phyloP scores from a whole-genome alignment of 306 rosid genomes.

The Luffa aegyptiaca region DNA sequence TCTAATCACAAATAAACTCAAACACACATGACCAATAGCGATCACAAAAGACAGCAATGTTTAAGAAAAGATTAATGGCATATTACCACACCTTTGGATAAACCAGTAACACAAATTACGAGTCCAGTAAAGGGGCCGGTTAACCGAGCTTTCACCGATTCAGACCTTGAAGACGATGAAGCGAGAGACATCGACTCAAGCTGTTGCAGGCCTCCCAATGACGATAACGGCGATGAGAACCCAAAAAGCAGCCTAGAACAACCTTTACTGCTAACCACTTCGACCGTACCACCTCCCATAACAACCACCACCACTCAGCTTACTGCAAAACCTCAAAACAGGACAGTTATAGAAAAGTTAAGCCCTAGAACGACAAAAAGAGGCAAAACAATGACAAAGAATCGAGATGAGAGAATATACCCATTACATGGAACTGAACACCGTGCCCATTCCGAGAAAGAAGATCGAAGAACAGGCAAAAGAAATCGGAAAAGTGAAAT shows the following conservation, averaged over 20 bases:
- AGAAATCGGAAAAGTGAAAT: slow-evolving; percentile 7
- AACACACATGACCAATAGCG: not conserved
- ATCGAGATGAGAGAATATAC: not conserved
- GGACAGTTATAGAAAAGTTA: slow-evolving; percentile 3
- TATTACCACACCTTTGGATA: slow-evolving; percentile 64
- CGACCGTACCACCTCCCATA: slow-evolving; percentile 67
- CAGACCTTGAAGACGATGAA: slow-evolving; percentile 42
- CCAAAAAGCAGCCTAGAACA: slow-evolving; percentile 65
- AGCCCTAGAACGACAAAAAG: slow-evolving; percentile 1
- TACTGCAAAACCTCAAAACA: slow-evolving; percentile 17
- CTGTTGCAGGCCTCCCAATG: slow-evolving; percentile 43
- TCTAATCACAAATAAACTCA: not conserved
- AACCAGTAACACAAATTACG: slow-evolving; percentile 84
- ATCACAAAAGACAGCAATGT: not conserved
- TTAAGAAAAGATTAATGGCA: not conserved
- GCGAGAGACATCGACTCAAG: slow-evolving; percentile 58
- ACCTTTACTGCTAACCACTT: slow-evolving; percentile 62
- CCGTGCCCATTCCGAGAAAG: slow-evolving; percentile 2
- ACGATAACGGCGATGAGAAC: slow-evolving; percentile 42
- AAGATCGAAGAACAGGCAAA: not conserved
- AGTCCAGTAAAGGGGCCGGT: slow-evolving; percentile 71
- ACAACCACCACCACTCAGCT: slow-evolving; percentile 26
- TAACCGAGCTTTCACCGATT: slow-evolving; percentile 27
- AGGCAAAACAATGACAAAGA: not conserved
- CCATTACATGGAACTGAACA: slow-evolving; percentile 7